phyloP scores from a whole-genome alignment of 192 early-diverging fungal genomes.

The Piromyces finnis region DNA sequence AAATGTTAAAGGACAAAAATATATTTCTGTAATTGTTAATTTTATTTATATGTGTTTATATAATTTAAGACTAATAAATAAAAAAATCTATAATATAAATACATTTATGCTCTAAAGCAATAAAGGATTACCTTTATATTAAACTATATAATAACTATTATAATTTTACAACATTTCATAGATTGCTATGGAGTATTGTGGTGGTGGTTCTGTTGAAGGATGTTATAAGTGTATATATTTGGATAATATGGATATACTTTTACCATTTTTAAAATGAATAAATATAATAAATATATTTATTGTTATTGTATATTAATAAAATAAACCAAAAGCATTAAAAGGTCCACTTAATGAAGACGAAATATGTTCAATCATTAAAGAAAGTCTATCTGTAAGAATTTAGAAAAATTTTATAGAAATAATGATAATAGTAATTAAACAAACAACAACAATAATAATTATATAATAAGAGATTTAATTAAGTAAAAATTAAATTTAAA shows the following conservation, averaged over 20 bases:
- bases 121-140: no score
- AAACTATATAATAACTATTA: no score
- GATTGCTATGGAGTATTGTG: slow-evolving; percentile 46
- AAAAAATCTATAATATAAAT: neutral
- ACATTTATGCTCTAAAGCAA: no score
- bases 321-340: slow-evolving; percentile 9
- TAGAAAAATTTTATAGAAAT: no score
- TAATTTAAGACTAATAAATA: neutral
- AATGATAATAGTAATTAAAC: no score
- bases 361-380: slow-evolving; percentile 18
- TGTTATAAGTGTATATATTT: slow-evolving; percentile 19
- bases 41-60: no score
- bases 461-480: slow-evolving; percentile 4
- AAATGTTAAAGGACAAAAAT: slow-evolving; percentile 22
- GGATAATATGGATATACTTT: no score
- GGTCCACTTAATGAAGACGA: slow-evolving; percentile 16
- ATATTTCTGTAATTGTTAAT: slow-evolving; percentile 29
- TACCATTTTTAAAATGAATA: no score
- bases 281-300: no score
- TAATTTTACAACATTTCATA: no score
- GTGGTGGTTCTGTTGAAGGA: slow-evolving; percentile 35
- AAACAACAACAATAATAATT: no score
- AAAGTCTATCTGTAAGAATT: slow-evolving; percentile 8
- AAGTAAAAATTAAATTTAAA: neutral
- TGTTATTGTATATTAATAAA: no score